Evolutionary conservation across 2,329 filamentous ascomycete species (phyloP).

Genomic region (Diplodia intermedia): DNA sequence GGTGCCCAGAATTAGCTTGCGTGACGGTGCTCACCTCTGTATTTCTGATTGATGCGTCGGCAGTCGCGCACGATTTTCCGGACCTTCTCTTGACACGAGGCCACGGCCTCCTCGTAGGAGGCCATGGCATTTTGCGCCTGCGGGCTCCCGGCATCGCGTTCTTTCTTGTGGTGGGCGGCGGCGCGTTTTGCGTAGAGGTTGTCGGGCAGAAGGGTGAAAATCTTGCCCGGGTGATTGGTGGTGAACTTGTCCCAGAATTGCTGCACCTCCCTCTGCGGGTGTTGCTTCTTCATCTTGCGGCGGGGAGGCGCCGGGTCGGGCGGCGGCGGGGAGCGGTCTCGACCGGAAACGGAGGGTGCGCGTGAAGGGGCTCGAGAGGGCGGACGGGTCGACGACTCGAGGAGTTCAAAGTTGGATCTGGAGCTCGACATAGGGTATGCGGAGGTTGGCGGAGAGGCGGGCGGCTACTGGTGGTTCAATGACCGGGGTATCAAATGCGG

Average conservation of each 20-base stretch:
- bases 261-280: constrained; percentile 70
- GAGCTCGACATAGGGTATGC: constrained; percentile 15
- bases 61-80: constrained; percentile 67
- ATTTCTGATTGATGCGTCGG: constrained; percentile 80
- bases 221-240: constrained; percentile 74
- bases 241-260: constrained; percentile 74
- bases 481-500: constrained; percentile 5
- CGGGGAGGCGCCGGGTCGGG: constrained; percentile 20
- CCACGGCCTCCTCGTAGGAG: constrained; percentile 75
- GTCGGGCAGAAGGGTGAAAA: constrained; percentile 71
- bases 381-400: constrained; percentile 34
- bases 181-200: constrained; percentile 65
- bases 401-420: constrained; percentile 22
- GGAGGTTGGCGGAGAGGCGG: constrained; percentile 17
- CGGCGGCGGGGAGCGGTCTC: constrained; percentile 34
- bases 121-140: constrained; percentile 66
- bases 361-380: constrained; percentile 43
- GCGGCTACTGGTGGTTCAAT: constrained; percentile 30
- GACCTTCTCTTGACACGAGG: constrained; percentile 68
- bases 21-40: constrained; percentile 54
- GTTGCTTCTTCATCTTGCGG: constrained; percentile 40
- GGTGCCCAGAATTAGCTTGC: not conserved
- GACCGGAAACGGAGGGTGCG: constrained; percentile 37
- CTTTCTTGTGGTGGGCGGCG: constrained; percentile 52
- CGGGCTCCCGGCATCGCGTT: constrained; percentile 46